phyloP scores from a whole-genome alignment of 352 stramenopile species.

The Globisporangium lucens region DNA sequence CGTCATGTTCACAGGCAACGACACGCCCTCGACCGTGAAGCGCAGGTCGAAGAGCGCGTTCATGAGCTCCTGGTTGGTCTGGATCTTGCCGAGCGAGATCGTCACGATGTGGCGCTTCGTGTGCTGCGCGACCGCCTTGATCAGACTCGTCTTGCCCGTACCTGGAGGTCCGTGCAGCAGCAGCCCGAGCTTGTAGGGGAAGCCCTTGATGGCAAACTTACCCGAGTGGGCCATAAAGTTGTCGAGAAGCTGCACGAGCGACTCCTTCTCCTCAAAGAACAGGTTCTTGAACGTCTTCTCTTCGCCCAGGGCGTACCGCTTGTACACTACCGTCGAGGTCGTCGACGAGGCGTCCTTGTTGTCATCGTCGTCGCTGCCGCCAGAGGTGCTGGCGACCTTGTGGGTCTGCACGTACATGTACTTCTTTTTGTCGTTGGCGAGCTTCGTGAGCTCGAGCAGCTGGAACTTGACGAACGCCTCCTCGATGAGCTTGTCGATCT shows the following conservation, averaged over 20 bases:
- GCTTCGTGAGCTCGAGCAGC: constrained; percentile 26
- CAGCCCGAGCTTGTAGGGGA: constrained; percentile 87
- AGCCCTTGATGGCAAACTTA: constrained; percentile 86
- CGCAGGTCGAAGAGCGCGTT: constrained; percentile 78
- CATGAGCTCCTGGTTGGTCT: constrained; percentile 81
- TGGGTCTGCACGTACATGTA: constrained; percentile 46
- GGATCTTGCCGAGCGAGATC: constrained; percentile 70
- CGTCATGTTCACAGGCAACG: constrained; percentile 58
- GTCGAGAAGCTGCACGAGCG: constrained; percentile 65
- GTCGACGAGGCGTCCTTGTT: constrained; percentile 2
- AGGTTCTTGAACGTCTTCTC: constrained; percentile 88
- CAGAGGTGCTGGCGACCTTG: constrained; percentile 1
- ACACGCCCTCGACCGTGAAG: constrained; percentile 57
- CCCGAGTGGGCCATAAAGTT: constrained; percentile 66
- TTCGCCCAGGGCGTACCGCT: constrained; percentile 79
- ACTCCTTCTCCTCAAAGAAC: constrained; percentile 85
- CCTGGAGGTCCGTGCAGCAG: constrained; percentile 86
- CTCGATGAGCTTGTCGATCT: constrained; percentile 38
- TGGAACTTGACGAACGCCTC: constrained; percentile 37
- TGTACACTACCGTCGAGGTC: constrained; percentile 27
- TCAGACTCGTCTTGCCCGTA: constrained; percentile 90
- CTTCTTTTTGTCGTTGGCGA: constrained; percentile 31
- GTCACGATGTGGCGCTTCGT: constrained; percentile 75
- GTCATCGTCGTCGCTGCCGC: constrained; percentile 6
- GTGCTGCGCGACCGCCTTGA: constrained; percentile 84